A percentile compares a stretch with the other conserved stretches of the same genome.
phyloP scores from a whole-genome alignment of 2,329 filamentous ascomycete genomes.

The Fusarium sterilihyphosum region DNA sequence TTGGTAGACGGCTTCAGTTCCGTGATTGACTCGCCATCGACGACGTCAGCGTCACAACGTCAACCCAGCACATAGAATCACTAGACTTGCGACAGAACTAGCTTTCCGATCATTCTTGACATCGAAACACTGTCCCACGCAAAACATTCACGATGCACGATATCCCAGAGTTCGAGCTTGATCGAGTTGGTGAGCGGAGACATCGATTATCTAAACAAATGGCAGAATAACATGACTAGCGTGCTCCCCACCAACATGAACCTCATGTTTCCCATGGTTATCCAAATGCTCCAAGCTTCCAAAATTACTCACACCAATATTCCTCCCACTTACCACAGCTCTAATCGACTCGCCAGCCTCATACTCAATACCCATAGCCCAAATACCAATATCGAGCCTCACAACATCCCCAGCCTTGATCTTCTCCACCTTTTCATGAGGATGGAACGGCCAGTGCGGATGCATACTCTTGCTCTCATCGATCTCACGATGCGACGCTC shows the following conservation, averaged over 20 bases:
- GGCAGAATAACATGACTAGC: conserved; percentile 4
- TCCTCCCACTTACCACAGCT: not conserved
- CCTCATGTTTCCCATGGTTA: not conserved
- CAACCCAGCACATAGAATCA: not conserved
- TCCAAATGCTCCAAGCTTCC: conserved; percentile 14
- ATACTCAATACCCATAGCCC: conserved; percentile 20
- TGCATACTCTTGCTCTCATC: conserved; percentile 22
- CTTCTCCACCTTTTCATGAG: conserved; percentile 6
- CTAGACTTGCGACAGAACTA: not conserved
- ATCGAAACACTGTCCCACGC: rapidly evolving
- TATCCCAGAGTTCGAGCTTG: not conserved
- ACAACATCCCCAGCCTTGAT: not conserved
- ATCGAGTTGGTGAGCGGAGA: not conserved
- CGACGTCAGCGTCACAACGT: not conserved
- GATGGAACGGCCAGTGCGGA: conserved; percentile 13
- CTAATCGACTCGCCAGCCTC: not conserved
- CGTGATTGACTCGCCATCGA: not conserved
- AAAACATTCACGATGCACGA: not conserved
- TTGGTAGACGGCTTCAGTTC: not conserved
- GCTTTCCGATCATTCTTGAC: no score
- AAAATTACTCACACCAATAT: conserved; percentile 8
- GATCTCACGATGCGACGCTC: conserved; percentile 7
- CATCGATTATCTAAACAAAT: not conserved
- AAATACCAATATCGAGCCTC: conserved; percentile 1
- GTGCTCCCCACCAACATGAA: not conserved